Percentiles rank a stretch among this genome's conserved stretches.
Evolutionary conservation across 148 eudicot species (phyloP).

Genomic region (Silene conica): DNA sequence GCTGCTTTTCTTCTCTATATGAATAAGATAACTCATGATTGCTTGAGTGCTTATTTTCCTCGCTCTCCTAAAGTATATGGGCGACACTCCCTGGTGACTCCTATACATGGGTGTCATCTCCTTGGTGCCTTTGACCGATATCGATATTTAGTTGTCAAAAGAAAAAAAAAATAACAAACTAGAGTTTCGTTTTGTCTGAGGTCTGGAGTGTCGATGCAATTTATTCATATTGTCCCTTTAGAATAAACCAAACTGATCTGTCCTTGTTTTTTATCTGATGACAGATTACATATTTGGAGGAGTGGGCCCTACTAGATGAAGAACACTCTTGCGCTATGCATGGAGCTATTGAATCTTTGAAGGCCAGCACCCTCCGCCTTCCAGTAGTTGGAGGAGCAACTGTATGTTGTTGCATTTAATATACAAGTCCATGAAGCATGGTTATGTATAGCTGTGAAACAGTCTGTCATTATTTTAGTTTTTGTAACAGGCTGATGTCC

Average conservation of each 20-base stretch:
- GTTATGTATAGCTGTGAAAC: slow-evolving; percentile 10
- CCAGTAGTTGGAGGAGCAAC: slow-evolving; percentile 90
- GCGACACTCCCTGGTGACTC: too few species aligned
- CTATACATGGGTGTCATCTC: too few species aligned
- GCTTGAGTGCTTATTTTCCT: too few species aligned
- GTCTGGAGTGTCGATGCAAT: neutral
- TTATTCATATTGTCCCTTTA: neutral
- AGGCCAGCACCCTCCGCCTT: slow-evolving; percentile 97
- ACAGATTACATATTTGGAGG: slow-evolving; percentile 71
- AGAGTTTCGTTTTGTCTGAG: neutral
- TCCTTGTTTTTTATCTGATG: slow-evolving; percentile 19
- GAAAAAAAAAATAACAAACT: neutral
- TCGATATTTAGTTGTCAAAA: neutral
- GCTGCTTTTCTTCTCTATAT: too few species aligned
- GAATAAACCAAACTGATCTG: neutral
- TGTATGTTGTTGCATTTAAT: slow-evolving; percentile 37
- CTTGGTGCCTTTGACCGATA: too few species aligned
- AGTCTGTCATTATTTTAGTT: neutral
- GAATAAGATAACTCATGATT: too few species aligned
- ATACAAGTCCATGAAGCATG: slow-evolving; percentile 7
- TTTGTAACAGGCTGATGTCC: slow-evolving; percentile 63
- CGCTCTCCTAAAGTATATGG: too few species aligned
- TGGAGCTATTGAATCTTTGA: slow-evolving; percentile 88
- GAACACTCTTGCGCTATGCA: slow-evolving; percentile 67
- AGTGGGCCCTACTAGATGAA: slow-evolving; percentile 76